Evolutionary conservation across 2,329 filamentous ascomycete genomes (phyloP).

Genomic region (Venturiaceae sp.): DNA sequence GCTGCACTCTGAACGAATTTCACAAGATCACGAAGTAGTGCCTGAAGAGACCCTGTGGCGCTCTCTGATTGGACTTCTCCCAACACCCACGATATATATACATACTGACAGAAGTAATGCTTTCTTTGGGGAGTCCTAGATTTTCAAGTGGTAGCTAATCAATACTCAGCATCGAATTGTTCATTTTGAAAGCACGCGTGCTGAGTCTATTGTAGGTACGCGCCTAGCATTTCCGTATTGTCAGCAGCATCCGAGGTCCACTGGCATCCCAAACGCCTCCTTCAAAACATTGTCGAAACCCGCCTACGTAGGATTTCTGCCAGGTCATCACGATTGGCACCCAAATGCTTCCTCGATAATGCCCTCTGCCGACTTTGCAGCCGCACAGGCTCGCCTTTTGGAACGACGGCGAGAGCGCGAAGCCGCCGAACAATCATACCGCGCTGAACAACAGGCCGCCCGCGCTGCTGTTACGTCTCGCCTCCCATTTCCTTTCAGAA

Average conservation of each 20-base stretch:
- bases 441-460: slow-evolving; percentile 26
- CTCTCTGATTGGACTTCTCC: not conserved
- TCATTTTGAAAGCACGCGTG: not conserved
- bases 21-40: not conserved
- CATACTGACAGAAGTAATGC: too few species aligned
- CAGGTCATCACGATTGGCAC: not conserved
- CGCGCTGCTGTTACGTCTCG: slow-evolving; percentile 24
- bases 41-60: not conserved
- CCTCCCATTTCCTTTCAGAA: slow-evolving; percentile 49
- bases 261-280: not conserved
- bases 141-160: too few species aligned
- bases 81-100: not conserved
- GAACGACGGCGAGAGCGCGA: slow-evolving; percentile 72
- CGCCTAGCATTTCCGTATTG: not conserved
- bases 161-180: too few species aligned
- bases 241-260: not conserved
- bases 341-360: slow-evolving; percentile 23
- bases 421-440: slow-evolving; percentile 49
- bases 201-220: not conserved
- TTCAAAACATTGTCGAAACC: not conserved
- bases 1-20: not conserved
- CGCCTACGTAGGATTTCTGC: not conserved
- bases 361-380: slow-evolving; percentile 64
- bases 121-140: too few species aligned
- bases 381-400: slow-evolving; percentile 78